Percentiles rank a stretch among this genome's conserved stretches.
phyloP scores from a whole-genome alignment of 2,329 filamentous ascomycete genomes.

The Emergomyces pasteurianus region DNA sequence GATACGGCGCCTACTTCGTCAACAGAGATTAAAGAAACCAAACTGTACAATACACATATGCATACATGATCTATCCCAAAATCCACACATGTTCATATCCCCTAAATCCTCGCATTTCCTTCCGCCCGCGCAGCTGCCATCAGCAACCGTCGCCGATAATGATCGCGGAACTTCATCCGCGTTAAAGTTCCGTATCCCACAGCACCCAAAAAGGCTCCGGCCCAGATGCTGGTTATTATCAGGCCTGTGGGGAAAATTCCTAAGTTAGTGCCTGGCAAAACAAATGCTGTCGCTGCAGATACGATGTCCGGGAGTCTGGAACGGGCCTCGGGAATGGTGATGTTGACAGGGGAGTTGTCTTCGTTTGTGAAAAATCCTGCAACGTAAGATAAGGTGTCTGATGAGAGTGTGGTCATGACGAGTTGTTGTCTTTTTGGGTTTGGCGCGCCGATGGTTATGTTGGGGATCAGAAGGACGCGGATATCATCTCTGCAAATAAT shows the following conservation, averaged over 20 bases:
- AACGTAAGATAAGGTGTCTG: constrained; percentile 26
- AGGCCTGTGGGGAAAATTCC: constrained; percentile 22
- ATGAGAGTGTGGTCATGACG: constrained; percentile 20
- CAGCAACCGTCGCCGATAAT: constrained; percentile 19
- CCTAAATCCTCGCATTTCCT: not conserved
- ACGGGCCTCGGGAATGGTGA: constrained; percentile 14
- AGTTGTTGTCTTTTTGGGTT: constrained; percentile 5
- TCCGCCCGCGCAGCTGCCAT: not conserved
- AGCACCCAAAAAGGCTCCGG: constrained; percentile 18
- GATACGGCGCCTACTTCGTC: not conserved
- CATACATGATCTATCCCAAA: too few relatives aligned
- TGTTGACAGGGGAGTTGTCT: constrained; percentile 14
- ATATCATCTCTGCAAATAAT: constrained; percentile 14
- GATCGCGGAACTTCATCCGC: constrained; percentile 21
- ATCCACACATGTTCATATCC: not conserved
- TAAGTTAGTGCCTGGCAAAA: constrained; percentile 22
- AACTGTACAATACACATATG: not conserved
- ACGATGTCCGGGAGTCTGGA: constrained; percentile 15
- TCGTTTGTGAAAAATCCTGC: constrained; percentile 19
- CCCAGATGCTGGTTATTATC: constrained; percentile 23
- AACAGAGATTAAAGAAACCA: too few relatives aligned
- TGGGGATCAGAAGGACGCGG: constrained; percentile 23
- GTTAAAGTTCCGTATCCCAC: constrained; percentile 24
- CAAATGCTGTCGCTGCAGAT: constrained; percentile 16
- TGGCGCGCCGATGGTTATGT: constrained; percentile 18